A percentile compares a stretch with the other conserved stretches of the same genome.
These are phyloP conservation scores for Populus simonii DNA, from an alignment of 345 rosid genomes.

Conservation along the genomic window DNA sequence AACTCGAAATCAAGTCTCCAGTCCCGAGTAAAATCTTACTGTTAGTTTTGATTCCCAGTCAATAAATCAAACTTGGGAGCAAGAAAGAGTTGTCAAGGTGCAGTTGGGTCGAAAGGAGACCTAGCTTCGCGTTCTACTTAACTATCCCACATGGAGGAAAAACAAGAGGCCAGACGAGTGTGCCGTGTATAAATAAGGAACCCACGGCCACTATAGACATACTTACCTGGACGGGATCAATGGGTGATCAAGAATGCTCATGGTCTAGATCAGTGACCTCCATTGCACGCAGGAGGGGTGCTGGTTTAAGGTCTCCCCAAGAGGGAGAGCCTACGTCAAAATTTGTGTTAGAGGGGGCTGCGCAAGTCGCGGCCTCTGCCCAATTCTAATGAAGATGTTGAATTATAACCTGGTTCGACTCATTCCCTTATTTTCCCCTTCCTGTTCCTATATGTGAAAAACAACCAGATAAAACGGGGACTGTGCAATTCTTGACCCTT, in stretches of 20 bases:
- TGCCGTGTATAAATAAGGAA: neutral
- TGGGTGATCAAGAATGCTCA: conserved; percentile 11
- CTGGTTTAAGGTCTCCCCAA: conserved; percentile 17
- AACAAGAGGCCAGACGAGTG: no score
- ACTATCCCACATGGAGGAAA: conserved; percentile 7
- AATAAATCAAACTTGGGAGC: neutral
- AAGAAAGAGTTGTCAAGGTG: neutral
- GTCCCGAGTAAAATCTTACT: neutral
- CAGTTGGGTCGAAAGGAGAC: neutral
- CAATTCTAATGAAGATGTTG: no score
- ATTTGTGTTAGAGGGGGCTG: conserved; percentile 36
- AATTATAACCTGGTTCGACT: no score
- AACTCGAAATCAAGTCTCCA: neutral
- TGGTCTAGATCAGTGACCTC: conserved; percentile 20
- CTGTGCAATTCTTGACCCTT: no score
- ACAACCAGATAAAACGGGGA: no score
- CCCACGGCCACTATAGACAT: neutral
- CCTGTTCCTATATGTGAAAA: no score
- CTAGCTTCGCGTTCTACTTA: neutral
- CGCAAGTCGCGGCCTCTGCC: neutral
- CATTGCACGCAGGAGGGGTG: conserved; percentile 15
- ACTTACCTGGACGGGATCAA: conserved; percentile 28
- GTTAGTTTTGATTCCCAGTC: neutral
- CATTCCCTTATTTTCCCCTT: no score
- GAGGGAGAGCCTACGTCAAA: conserved; percentile 33